Evolutionary conservation across 1,139 yeast genomes (phyloP).

Genomic region (Pichia sp.): DNA sequence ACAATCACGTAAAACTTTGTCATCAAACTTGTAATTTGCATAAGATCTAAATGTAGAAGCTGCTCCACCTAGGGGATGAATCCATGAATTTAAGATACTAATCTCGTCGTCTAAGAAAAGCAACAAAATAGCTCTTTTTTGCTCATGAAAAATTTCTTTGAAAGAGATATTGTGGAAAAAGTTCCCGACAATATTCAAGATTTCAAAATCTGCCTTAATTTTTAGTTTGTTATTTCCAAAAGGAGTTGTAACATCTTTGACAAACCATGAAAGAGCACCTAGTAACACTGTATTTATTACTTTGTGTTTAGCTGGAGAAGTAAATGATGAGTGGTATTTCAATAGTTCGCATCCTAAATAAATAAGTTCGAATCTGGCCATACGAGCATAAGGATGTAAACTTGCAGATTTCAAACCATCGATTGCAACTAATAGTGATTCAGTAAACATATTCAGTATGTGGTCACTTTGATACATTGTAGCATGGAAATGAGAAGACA

Average conservation of each 20-base stretch:
- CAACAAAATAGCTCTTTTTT: slow-evolving; percentile 50
- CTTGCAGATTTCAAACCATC: slow-evolving; percentile 57
- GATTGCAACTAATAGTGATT: slow-evolving; percentile 58
- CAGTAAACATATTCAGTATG: slow-evolving; percentile 63
- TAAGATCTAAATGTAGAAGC: slow-evolving; percentile 29
- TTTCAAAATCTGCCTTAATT: slow-evolving; percentile 62
- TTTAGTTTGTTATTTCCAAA: slow-evolving; percentile 78
- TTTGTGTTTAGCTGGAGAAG: slow-evolving; percentile 42
- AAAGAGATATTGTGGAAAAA: slow-evolving; percentile 20
- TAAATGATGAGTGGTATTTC: slow-evolving; percentile 48
- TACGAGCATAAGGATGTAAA: slow-evolving; percentile 76
- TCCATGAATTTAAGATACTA: slow-evolving; percentile 70
- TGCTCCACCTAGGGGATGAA: slow-evolving; percentile 59
- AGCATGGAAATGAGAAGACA: slow-evolving; percentile 81
- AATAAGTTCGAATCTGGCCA: slow-evolving; percentile 69
- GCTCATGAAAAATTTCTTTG: slow-evolving; percentile 25
- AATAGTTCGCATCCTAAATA: slow-evolving; percentile 65
- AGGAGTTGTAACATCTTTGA: slow-evolving; percentile 62
- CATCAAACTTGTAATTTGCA: slow-evolving; percentile 36
- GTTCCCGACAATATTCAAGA: slow-evolving; percentile 51
- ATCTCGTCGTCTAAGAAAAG: slow-evolving; percentile 76
- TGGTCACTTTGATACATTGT: slow-evolving; percentile 71
- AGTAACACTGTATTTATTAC: slow-evolving; percentile 54
- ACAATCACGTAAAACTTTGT: slow-evolving; percentile 45
- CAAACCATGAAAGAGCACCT: slow-evolving; percentile 79